Percentiles rank a stretch among this genome's conserved stretches.
Conservation (phyloP, 2,329 filamentous ascomycete species). For the Hymenoscyphus occultus region DNA sequence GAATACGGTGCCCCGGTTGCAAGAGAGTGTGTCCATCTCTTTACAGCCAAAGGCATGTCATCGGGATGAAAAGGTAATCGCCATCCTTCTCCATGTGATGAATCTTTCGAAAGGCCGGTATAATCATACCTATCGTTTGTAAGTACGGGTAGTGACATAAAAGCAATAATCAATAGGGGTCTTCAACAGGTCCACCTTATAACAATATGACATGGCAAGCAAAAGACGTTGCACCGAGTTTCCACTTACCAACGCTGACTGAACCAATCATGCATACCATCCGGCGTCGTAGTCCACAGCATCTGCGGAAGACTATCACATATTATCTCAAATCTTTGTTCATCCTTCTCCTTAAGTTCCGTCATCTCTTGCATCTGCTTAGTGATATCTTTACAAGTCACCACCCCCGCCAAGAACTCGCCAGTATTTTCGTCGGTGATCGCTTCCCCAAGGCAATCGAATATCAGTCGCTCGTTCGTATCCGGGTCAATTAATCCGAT, state of each 20-base stretch:
- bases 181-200: neutral
- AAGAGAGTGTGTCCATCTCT: slow-evolving; percentile 60
- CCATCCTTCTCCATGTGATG: slow-evolving; percentile 63
- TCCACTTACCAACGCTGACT: slow-evolving; percentile 60
- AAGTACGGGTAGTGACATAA: neutral
- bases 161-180: neutral
- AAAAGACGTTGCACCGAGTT: neutral
- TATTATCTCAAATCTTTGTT: slow-evolving; percentile 71
- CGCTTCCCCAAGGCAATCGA: slow-evolving; percentile 64
- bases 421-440: slow-evolving; percentile 64
- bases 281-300: slow-evolving; percentile 70
- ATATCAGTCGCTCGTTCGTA: slow-evolving; percentile 53
- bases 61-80: slow-evolving; percentile 65
- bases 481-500: slow-evolving; percentile 60
- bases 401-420: slow-evolving; percentile 70
- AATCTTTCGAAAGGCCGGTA: slow-evolving; percentile 62
- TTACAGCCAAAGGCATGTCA: slow-evolving; percentile 55
- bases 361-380: slow-evolving; percentile 66
- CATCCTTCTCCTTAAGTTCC: slow-evolving; percentile 66
- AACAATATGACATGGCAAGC: neutral
- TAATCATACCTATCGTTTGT: slow-evolving; percentile 56
- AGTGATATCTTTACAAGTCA: slow-evolving; percentile 71
- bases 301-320: slow-evolving; percentile 70
- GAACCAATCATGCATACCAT: slow-evolving; percentile 70
- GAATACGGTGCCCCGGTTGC: slow-evolving; percentile 65